Conservation (phyloP, 2,329 filamentous ascomycete species). For the Colletotrichum noveboracense region DNA sequence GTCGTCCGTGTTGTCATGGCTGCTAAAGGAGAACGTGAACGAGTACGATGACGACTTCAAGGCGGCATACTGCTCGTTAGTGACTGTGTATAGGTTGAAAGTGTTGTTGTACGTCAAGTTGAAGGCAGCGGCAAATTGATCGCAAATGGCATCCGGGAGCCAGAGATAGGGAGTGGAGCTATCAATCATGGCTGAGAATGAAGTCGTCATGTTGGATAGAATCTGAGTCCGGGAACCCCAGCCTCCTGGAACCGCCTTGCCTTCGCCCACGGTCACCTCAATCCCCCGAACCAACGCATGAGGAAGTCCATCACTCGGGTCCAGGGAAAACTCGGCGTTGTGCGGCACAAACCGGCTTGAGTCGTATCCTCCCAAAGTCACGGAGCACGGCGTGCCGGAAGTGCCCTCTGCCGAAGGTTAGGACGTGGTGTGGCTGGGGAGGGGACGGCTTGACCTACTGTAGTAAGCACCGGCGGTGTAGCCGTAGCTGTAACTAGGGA, state of each 20-base stretch:
- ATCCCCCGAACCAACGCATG: constrained; percentile 66
- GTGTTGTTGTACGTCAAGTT: constrained; percentile 69
- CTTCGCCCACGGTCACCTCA: constrained; percentile 39
- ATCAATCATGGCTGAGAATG: constrained; percentile 63
- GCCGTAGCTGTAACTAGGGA: constrained; percentile 76
- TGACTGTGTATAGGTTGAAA: constrained; percentile 69
- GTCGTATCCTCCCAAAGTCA: constrained; percentile 77
- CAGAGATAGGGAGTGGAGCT: constrained; percentile 69
- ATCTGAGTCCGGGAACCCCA: constrained; percentile 44
- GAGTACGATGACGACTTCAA: constrained; percentile 50
- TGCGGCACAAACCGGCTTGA: constrained; percentile 65
- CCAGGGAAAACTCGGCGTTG: constrained; percentile 62
- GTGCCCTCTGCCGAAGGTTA: constrained; percentile 34
- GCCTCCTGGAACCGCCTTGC: constrained; percentile 33
- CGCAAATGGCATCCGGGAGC: constrained; percentile 65
- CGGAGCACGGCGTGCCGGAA: constrained; percentile 53
- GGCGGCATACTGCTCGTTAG: constrained; percentile 57
- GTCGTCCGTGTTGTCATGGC: constrained; percentile 57
- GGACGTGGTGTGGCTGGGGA: constrained; percentile 31
- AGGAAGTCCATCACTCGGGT: constrained; percentile 59
- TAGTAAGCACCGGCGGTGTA: constrained; percentile 80
- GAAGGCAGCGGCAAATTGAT: constrained; percentile 67
- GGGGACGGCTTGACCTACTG: constrained; percentile 48
- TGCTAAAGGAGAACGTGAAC: constrained; percentile 63
- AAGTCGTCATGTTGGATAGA: constrained; percentile 51